Evolutionary conservation across 768 basidiomycete species (phyloP).

Genomic region (Ramaria sp.): DNA sequence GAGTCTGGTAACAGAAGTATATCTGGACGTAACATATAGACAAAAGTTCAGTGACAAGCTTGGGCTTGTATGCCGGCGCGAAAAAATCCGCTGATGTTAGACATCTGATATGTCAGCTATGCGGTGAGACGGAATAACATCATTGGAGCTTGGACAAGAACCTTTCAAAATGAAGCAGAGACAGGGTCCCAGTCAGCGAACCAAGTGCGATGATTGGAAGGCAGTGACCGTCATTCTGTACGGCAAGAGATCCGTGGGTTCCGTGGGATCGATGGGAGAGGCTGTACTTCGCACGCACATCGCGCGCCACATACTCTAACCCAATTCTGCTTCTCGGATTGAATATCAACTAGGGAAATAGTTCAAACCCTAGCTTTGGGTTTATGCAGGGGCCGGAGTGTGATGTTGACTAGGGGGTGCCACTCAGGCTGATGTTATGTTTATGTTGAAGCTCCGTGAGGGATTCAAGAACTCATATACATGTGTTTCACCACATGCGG

Average conservation of each 20-base stretch:
- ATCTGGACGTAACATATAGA: too few relatives aligned
- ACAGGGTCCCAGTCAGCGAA: neutral
- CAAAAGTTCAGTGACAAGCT: too few relatives aligned
- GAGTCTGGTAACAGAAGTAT: neutral
- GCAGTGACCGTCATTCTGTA: neutral
- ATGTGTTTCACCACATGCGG: neutral
- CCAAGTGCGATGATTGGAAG: constrained; percentile 3
- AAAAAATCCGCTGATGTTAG: too few relatives aligned
- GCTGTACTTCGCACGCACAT: neutral
- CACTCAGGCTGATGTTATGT: neutral
- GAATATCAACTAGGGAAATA: too few relatives aligned
- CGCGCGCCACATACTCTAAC: neutral
- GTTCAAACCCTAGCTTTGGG: too few relatives aligned
- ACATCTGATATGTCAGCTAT: too few relatives aligned
- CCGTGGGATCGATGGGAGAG: constrained; percentile 5
- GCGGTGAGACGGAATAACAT: too few relatives aligned
- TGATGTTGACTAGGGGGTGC: neutral
- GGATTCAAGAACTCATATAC: neutral
- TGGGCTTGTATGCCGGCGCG: too few relatives aligned
- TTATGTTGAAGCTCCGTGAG: neutral
- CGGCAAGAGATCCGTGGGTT: neutral
- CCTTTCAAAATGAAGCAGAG: neutral
- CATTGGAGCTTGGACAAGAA: neutral
- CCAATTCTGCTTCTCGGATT: neutral
- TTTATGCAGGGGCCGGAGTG: neutral